Evolutionary conservation across 1,284 basidiomycete species (phyloP), one percentile per base, ranked within the genome.

Genomic region (Austropuccinia psidii): DNA sequence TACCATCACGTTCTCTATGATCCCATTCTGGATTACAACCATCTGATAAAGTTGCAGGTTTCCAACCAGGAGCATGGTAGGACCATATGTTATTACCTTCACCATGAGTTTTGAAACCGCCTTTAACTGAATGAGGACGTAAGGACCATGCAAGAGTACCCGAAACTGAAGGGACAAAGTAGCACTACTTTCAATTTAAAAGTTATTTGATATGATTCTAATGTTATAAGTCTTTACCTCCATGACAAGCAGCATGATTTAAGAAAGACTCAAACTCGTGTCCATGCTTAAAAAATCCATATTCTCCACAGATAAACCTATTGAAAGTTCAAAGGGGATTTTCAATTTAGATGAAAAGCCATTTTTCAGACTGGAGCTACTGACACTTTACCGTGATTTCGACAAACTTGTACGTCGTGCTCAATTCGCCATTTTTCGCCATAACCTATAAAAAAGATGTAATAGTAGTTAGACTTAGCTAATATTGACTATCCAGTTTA

Each of bases 71-170:
- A 29, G 61, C 33, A 77, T 78, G 78, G 72, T 79, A 79, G 2
- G 77, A 78, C 74, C 73, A 80, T 37, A 77, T 76, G 0, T 76
- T 77, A 57, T 78, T 66, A 0, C 77, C 79, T 54, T 80, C 79
- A 4, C 77, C 76, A 37, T 80, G 79, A 19, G 78, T 79, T 45
- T 78, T 79, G 78, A 79, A 79, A 1, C 79, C 80, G 2, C 80
- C 80, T 5, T 73, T 31, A 9, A 75, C 70, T 0, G 79, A 77
- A 19, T 78, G 77, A 0, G 79, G 79, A 0, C 80, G 76, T 19
- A 80, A 65, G 4, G 76, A 77, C 80, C 80, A 81, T 7, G 78
- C 77, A 49, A 77, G 0, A 76, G 79, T 27, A 73, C 76, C 27
- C 65, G 54, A n/a, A 15, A n/a, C 37, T 29, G 9, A 4, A 61